Conservation (phyloP, 1,284 basidiomycete species). For the Cystobasidium sp. region DNA sequence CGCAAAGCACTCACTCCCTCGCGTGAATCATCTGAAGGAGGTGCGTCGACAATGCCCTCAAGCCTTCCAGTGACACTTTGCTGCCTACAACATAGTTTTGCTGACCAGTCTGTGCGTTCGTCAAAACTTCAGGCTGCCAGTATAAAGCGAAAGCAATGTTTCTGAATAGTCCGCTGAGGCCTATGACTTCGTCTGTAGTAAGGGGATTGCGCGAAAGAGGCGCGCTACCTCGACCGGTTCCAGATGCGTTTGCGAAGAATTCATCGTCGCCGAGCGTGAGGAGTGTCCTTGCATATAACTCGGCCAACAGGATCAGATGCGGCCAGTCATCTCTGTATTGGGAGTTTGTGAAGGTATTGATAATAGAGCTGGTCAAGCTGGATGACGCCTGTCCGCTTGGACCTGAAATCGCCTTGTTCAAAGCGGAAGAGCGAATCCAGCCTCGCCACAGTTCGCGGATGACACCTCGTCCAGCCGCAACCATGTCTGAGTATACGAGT, state of each 20-base stretch:
- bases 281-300: constrained; percentile 82
- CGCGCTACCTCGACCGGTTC: constrained; percentile 5
- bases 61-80: constrained; percentile 60
- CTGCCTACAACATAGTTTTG: constrained; percentile 60
- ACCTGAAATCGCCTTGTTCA: constrained; percentile 60
- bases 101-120: constrained; percentile 56
- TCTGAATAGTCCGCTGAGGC: constrained; percentile 70
- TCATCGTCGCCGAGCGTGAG: constrained; percentile 96
- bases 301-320: constrained; percentile 75
- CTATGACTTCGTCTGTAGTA: constrained; percentile 76
- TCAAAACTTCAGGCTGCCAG: constrained; percentile 65
- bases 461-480: constrained; percentile 63
- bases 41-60: constrained; percentile 72
- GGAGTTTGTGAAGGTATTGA: constrained; percentile 50
- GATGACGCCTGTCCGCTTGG: constrained; percentile 62
- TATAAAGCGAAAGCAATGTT: constrained; percentile 81
- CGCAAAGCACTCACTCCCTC: constrained; percentile 70
- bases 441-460: constrained; percentile 74
- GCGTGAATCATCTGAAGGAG: constrained; percentile 80
- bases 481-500: constrained; percentile 54
- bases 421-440: constrained; percentile 63
- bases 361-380: constrained; percentile 53
- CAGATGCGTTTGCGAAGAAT: constrained; percentile 67
- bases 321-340: constrained; percentile 58
- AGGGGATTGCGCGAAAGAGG: constrained; percentile 69